phyloP scores from a whole-genome alignment of 2,329 filamentous ascomycete genomes.

The Penicillium frequentans region DNA sequence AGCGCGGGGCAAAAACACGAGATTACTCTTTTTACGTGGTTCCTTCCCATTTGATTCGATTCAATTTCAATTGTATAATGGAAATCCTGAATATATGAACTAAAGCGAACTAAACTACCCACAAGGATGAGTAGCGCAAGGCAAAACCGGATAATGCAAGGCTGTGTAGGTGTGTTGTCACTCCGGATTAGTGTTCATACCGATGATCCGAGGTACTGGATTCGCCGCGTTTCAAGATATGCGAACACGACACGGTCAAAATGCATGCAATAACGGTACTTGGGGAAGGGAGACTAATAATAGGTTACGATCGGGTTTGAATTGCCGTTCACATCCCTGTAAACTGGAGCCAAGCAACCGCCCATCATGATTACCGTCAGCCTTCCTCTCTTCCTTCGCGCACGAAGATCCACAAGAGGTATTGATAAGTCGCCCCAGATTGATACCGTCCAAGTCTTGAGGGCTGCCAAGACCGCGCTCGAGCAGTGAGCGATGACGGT shows the following conservation, averaged over 20 bases:
- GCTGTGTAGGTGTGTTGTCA: neutral
- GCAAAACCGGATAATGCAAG: neutral
- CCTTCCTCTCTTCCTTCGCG: neutral
- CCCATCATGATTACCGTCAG: neutral
- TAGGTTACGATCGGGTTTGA: slow-evolving; percentile 10
- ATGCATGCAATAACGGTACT: slow-evolving; percentile 4
- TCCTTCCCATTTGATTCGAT: neutral
- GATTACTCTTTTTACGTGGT: neutral
- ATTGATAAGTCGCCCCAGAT: neutral
- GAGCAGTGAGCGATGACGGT: slow-evolving; percentile 2
- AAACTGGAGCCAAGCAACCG: neutral
- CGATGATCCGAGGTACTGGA: slow-evolving; percentile 3
- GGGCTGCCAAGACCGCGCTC: slow-evolving; percentile 9
- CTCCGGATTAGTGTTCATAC: slow-evolving; percentile 1
- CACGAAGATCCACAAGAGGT: neutral
- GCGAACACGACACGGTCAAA: slow-evolving; percentile 3
- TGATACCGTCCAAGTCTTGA: neutral
- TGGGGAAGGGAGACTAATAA: slow-evolving; percentile 8
- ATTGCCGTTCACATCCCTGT: slow-evolving; percentile 4
- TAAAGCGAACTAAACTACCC: neutral
- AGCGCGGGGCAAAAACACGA: slow-evolving; percentile 1
- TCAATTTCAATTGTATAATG: neutral
- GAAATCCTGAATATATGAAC: neutral
- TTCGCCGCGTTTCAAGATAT: slow-evolving; percentile 10
- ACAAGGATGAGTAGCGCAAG: neutral